Evolutionary conservation across 257 asterid genomes (phyloP).

Genomic region (Petrea volubilis): DNA sequence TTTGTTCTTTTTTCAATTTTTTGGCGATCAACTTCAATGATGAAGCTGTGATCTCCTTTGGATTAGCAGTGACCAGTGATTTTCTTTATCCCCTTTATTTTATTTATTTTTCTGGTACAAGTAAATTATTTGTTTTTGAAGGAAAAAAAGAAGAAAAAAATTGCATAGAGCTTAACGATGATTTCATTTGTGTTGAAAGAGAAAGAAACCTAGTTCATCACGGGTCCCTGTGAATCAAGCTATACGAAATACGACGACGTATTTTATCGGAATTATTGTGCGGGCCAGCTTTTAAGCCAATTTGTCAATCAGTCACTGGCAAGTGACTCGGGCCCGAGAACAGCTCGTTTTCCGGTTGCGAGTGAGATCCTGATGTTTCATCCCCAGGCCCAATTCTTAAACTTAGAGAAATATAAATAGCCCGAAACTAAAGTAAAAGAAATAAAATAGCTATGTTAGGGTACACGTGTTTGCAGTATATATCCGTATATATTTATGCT

Average conservation of each 20-base stretch:
- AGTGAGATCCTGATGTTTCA: not conserved
- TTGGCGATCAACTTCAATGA: not conserved
- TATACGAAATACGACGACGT: not conserved
- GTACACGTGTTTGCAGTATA: no score
- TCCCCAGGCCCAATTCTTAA: not conserved
- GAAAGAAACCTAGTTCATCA: slow-evolving; percentile 18
- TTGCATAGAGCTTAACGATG: slow-evolving; percentile 29
- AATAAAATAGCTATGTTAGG: no score
- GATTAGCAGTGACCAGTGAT: not conserved
- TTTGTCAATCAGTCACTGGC: not conserved
- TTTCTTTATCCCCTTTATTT: not conserved
- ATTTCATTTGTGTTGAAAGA: slow-evolving; percentile 7
- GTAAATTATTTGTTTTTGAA: not conserved
- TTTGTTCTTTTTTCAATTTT: not conserved
- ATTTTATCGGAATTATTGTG: slow-evolving; percentile 21
- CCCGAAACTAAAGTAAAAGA: no score
- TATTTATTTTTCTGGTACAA: not conserved
- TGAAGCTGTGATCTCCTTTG: not conserved
- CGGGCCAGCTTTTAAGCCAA: slow-evolving; percentile 16
- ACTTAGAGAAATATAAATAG: not conserved
- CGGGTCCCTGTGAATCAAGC: slow-evolving; percentile 12
- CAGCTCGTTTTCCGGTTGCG: not conserved
- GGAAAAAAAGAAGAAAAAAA: not conserved
- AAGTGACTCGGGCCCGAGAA: not conserved
- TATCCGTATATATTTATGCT: no score